A percentile compares a stretch with the other conserved stretches of the same genome.
Conservation (phyloP, 768 basidiomycete species). For the Heimioporus sp. region DNA sequence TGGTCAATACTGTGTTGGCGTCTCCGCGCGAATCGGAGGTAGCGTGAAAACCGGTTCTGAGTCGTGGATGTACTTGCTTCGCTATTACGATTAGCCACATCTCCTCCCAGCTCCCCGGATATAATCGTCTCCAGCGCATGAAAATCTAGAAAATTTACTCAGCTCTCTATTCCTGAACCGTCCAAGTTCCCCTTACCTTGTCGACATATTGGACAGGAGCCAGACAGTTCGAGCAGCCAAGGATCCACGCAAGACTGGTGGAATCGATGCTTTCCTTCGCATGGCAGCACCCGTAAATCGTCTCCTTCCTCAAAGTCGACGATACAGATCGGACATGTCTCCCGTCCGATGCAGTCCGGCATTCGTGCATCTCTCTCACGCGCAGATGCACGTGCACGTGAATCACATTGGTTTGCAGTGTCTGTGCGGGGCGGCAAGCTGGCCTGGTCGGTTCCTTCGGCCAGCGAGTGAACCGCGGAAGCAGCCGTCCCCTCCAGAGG, state of each 20-base stretch:
- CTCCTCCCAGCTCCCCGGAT: slow-evolving; percentile 30
- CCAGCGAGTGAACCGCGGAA: not conserved
- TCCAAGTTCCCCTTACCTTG: slow-evolving; percentile 54
- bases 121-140: slow-evolving; percentile 60
- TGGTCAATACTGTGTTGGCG: slow-evolving; percentile 42
- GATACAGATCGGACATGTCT: slow-evolving; percentile 94
- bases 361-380: slow-evolving; percentile 40
- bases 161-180: not conserved
- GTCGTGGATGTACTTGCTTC: slow-evolving; percentile 13
- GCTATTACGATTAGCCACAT: slow-evolving; percentile 11
- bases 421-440: not conserved
- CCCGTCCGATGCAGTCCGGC: slow-evolving; percentile 69
- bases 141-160: slow-evolving; percentile 43
- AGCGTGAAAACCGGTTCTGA: slow-evolving; percentile 53
- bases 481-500: not conserved
- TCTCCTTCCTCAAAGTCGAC: slow-evolving; percentile 94
- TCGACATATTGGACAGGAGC: slow-evolving; percentile 89
- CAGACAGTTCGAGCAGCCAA: slow-evolving; percentile 88
- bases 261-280: slow-evolving; percentile 88
- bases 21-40: slow-evolving; percentile 51
- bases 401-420: not conserved
- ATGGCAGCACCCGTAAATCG: slow-evolving; percentile 85
- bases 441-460: slow-evolving; percentile 7
- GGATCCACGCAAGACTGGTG: slow-evolving; percentile 90
- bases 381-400: not conserved